These are phyloP conservation scores for Colletotrichum higginsianum DNA, from an alignment of 2,329 filamentous ascomycete genomes.

Conservation along the genomic window DNA sequence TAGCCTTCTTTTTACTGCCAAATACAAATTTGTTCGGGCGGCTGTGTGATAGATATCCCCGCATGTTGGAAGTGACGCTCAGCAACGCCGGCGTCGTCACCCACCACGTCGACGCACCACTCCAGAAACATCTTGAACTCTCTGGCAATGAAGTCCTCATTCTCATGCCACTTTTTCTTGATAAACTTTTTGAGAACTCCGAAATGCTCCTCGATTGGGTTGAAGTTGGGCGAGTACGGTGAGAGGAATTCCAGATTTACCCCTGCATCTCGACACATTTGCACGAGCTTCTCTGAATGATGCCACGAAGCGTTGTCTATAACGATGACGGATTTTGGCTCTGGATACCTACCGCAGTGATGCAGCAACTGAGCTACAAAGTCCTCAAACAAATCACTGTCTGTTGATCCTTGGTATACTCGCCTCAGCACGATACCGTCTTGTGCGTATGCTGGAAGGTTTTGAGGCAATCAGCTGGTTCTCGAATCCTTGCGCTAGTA, in stretches of 20 bases:
- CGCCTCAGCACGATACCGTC: constrained; percentile 47
- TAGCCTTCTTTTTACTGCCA: background rate
- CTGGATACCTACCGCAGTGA: constrained; percentile 50
- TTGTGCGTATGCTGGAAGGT: constrained; percentile 47
- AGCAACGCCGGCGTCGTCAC: constrained; percentile 16
- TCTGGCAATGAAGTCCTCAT: constrained; percentile 39
- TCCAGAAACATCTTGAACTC: constrained; percentile 44
- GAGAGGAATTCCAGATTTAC: constrained; percentile 39
- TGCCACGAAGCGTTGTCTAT: constrained; percentile 55
- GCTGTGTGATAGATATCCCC: constrained; percentile 17
- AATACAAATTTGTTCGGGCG: background rate
- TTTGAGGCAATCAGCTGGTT: background rate
- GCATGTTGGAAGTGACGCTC: constrained; percentile 39
- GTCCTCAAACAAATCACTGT: constrained; percentile 48
- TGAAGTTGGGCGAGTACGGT: constrained; percentile 47
- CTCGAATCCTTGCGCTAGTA: background rate
- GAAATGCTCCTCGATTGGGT: constrained; percentile 47
- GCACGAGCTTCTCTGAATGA: constrained; percentile 45
- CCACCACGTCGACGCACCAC: constrained; percentile 44
- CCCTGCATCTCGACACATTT: constrained; percentile 47
- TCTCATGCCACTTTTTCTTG: constrained; percentile 40
- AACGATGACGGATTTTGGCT: constrained; percentile 53
- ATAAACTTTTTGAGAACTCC: constrained; percentile 44
- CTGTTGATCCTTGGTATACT: constrained; percentile 37
- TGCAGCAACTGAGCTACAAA: constrained; percentile 52